phyloP scores from a whole-genome alignment of 1,284 basidiomycete species.

The Tylopilus sp. region DNA sequence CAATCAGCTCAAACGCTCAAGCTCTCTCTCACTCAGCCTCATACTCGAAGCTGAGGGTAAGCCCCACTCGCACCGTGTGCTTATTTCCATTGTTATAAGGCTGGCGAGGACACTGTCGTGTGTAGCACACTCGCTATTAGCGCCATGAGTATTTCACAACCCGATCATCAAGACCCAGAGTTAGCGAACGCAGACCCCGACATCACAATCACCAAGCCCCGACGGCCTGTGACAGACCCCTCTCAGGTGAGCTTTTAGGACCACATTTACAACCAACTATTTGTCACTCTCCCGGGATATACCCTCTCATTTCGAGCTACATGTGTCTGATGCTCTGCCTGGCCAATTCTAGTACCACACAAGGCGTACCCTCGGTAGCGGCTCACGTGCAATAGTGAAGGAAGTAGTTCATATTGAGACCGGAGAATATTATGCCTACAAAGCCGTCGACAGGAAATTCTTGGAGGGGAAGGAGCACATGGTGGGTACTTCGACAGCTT shows the following conservation, averaged over 20 bases:
- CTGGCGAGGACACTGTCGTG: too few species aligned
- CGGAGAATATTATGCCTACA: slow-evolving; percentile 87
- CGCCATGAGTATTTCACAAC: too few species aligned
- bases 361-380: slow-evolving; percentile 90
- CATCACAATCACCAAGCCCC: slow-evolving; percentile 32
- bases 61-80: too few species aligned
- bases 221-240: slow-evolving; percentile 58
- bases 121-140: too few species aligned
- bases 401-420: slow-evolving; percentile 97
- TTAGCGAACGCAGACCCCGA: too few species aligned
- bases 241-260: slow-evolving; percentile 58
- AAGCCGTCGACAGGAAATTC: slow-evolving; percentile 95
- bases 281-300: slow-evolving; percentile 13
- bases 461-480: slow-evolving; percentile 93
- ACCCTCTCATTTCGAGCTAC: slow-evolving; percentile 1
- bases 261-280: not conserved
- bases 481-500: slow-evolving; percentile 52
- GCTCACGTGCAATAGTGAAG: slow-evolving; percentile 90
- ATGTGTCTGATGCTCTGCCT: slow-evolving; percentile 15
- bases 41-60: too few species aligned
- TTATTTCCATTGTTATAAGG: too few species aligned
- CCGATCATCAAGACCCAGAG: slow-evolving; percentile 28
- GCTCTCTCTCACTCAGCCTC: too few species aligned
- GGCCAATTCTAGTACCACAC: slow-evolving; percentile 76
- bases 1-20: too few species aligned